Conservation (phyloP, 2,329 filamentous ascomycete species). For the Lachnellula arida region DNA sequence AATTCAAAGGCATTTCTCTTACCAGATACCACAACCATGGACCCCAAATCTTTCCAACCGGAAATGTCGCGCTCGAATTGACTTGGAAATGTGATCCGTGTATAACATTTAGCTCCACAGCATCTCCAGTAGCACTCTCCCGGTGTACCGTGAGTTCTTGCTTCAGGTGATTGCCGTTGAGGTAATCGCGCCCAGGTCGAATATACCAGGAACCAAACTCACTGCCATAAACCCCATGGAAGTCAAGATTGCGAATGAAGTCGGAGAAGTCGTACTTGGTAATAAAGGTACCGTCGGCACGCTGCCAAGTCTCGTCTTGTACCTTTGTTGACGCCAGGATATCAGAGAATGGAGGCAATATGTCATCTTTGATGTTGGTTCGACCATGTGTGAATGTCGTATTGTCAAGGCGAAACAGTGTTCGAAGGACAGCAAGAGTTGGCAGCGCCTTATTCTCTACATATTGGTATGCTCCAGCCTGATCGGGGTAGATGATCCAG, state of each 20-base stretch:
- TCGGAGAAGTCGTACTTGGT: conserved; percentile 37
- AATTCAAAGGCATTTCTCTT: background rate
- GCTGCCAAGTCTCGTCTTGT: conserved; percentile 50
- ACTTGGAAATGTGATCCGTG: conserved; percentile 46
- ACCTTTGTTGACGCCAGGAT: conserved; percentile 43
- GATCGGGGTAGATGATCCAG: conserved; percentile 46
- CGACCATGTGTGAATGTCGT: conserved; percentile 42
- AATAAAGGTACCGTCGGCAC: conserved; percentile 43
- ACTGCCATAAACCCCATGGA: conserved; percentile 46
- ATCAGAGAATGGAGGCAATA: conserved; percentile 40
- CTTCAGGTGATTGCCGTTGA: conserved; percentile 48
- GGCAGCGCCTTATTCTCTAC: conserved; percentile 47
- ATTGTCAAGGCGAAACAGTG: conserved; percentile 47
- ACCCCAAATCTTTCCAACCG: conserved; percentile 40
- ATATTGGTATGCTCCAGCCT: conserved; percentile 51
- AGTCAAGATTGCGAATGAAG: conserved; percentile 38
- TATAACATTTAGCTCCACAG: conserved; percentile 50
- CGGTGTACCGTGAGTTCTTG: conserved; percentile 50
- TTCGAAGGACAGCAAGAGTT: conserved; percentile 45
- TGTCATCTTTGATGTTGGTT: conserved; percentile 42
- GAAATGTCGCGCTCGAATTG: conserved; percentile 33
- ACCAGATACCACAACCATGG: conserved; percentile 41
- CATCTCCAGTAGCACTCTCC: conserved; percentile 45
- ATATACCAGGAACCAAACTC: conserved; percentile 49
- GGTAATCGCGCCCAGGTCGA: conserved; percentile 46